Conservation (phyloP, 2,329 filamentous ascomycete genomes). For the Trichoderma semiorbis region DNA sequence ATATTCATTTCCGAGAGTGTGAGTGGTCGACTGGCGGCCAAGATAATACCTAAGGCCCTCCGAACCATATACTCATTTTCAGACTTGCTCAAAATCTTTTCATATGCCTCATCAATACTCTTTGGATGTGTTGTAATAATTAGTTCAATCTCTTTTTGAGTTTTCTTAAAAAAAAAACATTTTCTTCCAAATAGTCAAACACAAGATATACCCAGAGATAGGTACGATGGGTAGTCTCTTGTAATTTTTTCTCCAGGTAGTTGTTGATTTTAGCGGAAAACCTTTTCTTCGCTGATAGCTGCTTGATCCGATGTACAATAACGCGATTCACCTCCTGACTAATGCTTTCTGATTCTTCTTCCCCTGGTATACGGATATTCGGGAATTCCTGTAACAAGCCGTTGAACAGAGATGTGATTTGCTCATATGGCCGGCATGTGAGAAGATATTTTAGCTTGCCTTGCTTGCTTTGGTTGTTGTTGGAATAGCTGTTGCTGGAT, state of each 20-base stretch:
- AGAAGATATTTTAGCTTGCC: neutral
- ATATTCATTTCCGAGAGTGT: neutral
- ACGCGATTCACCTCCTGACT: neutral
- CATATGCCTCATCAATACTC: neutral
- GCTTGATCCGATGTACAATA: neutral
- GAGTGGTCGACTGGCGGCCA: neutral
- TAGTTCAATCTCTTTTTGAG: rapidly evolving
- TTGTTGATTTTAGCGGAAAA: rapidly evolving
- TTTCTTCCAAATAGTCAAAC: neutral
- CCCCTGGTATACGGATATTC: neutral
- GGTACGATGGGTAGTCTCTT: neutral
- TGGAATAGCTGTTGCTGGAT: too few relatives aligned
- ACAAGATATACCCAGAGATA: neutral
- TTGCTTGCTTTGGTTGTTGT: too few relatives aligned
- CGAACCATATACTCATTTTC: neutral
- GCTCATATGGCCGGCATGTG: neutral
- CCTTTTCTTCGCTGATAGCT: neutral
- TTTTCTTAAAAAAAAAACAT: neutral
- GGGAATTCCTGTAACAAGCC: neutral
- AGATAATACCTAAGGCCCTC: neutral
- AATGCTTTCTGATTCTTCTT: neutral
- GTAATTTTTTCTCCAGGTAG: neutral
- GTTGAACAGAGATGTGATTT: neutral
- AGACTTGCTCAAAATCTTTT: neutral
- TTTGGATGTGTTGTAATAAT: neutral